Conservation (phyloP, 345 rosid species). For the Clarkia xantiana region DNA sequence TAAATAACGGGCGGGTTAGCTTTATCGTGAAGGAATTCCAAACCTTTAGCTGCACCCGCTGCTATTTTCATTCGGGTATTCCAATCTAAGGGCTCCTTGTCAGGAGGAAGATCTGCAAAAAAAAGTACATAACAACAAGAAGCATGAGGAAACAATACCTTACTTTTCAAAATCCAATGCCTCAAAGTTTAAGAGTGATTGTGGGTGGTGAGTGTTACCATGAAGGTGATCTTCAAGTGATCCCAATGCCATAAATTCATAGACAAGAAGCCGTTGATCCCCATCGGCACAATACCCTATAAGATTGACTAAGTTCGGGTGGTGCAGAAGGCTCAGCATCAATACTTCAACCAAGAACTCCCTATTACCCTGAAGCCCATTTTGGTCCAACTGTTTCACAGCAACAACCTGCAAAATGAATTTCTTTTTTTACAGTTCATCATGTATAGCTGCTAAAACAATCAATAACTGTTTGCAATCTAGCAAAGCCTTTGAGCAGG, state of each 20-base stretch:
- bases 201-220: constrained; percentile 29
- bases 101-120: constrained; percentile 68
- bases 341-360: constrained; percentile 98
- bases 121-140: too few relatives aligned
- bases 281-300: constrained; percentile 99
- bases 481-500: too few relatives aligned
- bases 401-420: constrained; percentile 60
- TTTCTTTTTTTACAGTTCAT: too few relatives aligned
- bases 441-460: too few relatives aligned
- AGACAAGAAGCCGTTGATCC: constrained; percentile 94
- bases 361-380: constrained; percentile 96
- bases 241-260: constrained; percentile 94
- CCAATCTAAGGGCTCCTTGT: constrained; percentile 90
- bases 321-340: constrained; percentile 98
- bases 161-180: too few relatives aligned
- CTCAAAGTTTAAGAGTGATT: too few relatives aligned
- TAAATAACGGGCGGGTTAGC: constrained; percentile 96
- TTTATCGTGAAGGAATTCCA: constrained; percentile 86
- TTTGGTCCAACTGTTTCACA: constrained; percentile 86
- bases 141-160: too few relatives aligned
- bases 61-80: constrained; percentile 96
- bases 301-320: constrained; percentile 80
- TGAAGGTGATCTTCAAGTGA: constrained; percentile 98
- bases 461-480: too few relatives aligned
- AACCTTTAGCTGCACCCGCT: constrained; percentile 94